Evolutionary conservation across 2,329 filamentous ascomycete species (phyloP).

Genomic region (Mariannaea elegans): DNA sequence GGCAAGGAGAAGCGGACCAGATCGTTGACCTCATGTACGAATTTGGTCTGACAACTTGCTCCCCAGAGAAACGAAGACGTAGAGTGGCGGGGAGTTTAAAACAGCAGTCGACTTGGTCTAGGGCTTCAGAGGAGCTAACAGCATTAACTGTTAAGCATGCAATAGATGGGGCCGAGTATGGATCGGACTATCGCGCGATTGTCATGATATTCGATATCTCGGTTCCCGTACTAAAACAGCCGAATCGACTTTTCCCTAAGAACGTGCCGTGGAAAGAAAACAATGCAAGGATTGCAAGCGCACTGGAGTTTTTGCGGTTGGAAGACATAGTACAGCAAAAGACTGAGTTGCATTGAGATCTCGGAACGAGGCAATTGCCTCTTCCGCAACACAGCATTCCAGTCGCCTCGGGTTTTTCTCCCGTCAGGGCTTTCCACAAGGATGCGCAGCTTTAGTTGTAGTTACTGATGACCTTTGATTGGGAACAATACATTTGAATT

Average conservation of each 20-base stretch:
- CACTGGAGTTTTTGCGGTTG: constrained; percentile 1
- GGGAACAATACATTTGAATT: too few relatives aligned
- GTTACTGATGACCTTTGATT: too few relatives aligned
- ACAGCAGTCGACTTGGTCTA: constrained; percentile 40
- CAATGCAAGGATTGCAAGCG: constrained; percentile 11
- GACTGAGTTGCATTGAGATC: too few relatives aligned
- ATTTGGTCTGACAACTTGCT: constrained; percentile 38
- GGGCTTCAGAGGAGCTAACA: constrained; percentile 29
- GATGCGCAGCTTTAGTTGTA: too few relatives aligned
- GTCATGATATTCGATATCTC: background rate
- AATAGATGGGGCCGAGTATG: background rate
- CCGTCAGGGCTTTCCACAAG: too few relatives aligned
- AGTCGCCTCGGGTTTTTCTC: too few relatives aligned
- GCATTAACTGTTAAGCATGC: constrained; percentile 6
- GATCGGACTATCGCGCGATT: background rate
- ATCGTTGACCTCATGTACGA: background rate
- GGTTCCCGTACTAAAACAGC: background rate
- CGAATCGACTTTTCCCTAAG: background rate
- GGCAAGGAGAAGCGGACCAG: background rate
- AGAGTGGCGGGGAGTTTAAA: constrained; percentile 32
- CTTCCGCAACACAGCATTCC: too few relatives aligned
- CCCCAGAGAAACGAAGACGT: constrained; percentile 46
- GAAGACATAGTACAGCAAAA: constrained; percentile 15
- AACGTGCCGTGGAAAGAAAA: constrained; percentile 21
- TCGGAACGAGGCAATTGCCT: too few relatives aligned